Evolutionary conservation across 2,329 filamentous ascomycete genomes (phyloP).

Genomic region (Rutstroemia sp.): DNA sequence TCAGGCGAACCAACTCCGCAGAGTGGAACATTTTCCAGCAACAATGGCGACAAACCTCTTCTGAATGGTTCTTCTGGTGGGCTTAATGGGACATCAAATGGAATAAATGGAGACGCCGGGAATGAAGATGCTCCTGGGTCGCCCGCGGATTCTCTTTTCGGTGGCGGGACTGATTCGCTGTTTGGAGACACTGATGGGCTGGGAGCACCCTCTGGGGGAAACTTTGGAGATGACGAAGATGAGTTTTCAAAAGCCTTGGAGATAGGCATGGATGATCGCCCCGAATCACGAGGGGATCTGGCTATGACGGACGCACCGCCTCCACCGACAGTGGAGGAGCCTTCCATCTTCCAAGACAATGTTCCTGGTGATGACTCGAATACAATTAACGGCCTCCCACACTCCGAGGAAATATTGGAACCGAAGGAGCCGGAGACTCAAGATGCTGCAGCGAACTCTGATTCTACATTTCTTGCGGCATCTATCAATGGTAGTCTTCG

Average conservation of each 20-base stretch:
- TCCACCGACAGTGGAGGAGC: conserved; percentile 12
- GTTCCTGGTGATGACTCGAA: not conserved
- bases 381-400: conserved; percentile 13
- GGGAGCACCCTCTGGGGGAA: conserved; percentile 44
- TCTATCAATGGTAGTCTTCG: conserved; percentile 81
- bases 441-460: conserved; percentile 53
- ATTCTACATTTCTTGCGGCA: conserved; percentile 80
- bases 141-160: conserved; percentile 68
- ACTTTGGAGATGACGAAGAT: conserved; percentile 77
- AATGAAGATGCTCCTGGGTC: conserved; percentile 53
- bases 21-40: conserved; percentile 69
- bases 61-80: conserved; percentile 44
- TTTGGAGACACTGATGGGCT: conserved; percentile 71
- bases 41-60: conserved; percentile 54
- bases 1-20: conserved; percentile 49
- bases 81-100: conserved; percentile 33
- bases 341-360: conserved; percentile 19
- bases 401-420: conserved; percentile 11
- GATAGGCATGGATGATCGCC: conserved; percentile 25
- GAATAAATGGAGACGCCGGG: conserved; percentile 30
- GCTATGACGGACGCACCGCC: conserved; percentile 16
- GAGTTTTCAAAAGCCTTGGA: conserved; percentile 73
- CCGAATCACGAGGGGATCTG: conserved; percentile 23
- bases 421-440: conserved; percentile 33
- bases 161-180: conserved; percentile 72